A percentile compares a stretch with the other conserved stretches of the same genome.
These are phyloP conservation scores for Dipodascopsis tothii DNA, from an alignment of 805 yeast genomes.

Conservation along the genomic window DNA sequence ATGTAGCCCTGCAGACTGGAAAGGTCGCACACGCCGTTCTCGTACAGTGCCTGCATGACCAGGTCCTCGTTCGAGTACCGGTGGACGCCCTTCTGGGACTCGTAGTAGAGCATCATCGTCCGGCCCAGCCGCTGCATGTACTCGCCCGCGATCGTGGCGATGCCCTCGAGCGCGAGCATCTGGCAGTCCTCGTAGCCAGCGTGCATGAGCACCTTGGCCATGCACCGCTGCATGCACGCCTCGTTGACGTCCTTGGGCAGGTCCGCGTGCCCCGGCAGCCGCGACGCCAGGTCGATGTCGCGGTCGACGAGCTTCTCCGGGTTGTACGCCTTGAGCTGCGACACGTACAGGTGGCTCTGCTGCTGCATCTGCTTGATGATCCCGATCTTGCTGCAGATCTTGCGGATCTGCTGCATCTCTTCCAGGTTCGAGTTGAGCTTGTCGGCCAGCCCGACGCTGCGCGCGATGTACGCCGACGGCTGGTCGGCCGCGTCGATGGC, in stretches of 20 bases:
- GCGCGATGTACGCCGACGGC: constrained; percentile 38
- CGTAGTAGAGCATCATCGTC: constrained; percentile 63
- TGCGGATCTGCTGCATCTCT: constrained; percentile 81
- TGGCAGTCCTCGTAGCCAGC: constrained; percentile 85
- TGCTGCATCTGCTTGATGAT: constrained; percentile 86
- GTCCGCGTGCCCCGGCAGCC: constrained; percentile 58
- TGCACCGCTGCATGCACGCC: constrained; percentile 57
- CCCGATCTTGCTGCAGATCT: constrained; percentile 79
- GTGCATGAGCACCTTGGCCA: constrained; percentile 78
- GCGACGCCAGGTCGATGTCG: constrained; percentile 79
- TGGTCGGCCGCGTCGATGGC: constrained; percentile 29
- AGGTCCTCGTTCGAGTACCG: constrained; percentile 39
- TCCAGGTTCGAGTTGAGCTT: constrained; percentile 58
- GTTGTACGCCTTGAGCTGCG: constrained; percentile 65
- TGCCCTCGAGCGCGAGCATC: constrained; percentile 63
- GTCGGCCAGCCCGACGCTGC: constrained; percentile 51
- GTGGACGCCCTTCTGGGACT: constrained; percentile 38
- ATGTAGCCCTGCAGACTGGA: constrained; percentile 68
- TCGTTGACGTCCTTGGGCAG: constrained; percentile 52
- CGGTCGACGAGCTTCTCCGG: constrained; percentile 51
- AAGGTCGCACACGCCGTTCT: constrained; percentile 78
- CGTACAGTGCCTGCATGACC: constrained; percentile 58
- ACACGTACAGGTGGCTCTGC: constrained; percentile 43
- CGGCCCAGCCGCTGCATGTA: constrained; percentile 68
- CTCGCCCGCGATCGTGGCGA: constrained; percentile 77